Conservation (phyloP, 306 rosid genomes). For the Begonia fuchsioides region DNA sequence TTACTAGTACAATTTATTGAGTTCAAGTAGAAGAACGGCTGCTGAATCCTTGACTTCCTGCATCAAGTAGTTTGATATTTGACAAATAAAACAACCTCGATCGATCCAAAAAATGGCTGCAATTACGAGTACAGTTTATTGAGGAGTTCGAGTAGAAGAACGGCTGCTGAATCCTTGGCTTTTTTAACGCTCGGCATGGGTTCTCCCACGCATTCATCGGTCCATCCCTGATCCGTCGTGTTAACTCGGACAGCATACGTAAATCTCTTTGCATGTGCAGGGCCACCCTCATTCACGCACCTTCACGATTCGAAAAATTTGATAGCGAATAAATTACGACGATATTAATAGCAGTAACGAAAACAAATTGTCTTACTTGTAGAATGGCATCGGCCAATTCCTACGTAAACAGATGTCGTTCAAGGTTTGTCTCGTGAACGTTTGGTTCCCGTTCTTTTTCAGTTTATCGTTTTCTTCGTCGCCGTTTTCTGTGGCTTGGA, state of each 20-base stretch:
- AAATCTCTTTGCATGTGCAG: conserved; percentile 97
- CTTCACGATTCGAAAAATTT: conserved; percentile 14
- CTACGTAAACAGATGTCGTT: conserved; percentile 85
- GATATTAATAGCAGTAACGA: background rate
- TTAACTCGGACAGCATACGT: conserved; percentile 89
- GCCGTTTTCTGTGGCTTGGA: conserved; percentile 31
- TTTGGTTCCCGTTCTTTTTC: conserved; percentile 72
- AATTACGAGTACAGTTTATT: conserved; percentile 56
- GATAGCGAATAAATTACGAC: background rate
- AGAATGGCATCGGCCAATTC: conserved; percentile 96
- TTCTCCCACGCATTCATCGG: conserved; percentile 91
- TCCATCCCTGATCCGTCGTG: conserved; percentile 80
- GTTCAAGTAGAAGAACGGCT: too few relatives aligned
- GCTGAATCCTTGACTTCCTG: too few relatives aligned
- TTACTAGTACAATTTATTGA: too few relatives aligned
- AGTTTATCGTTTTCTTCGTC: conserved; percentile 48
- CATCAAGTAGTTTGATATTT: too few relatives aligned
- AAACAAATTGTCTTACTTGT: conserved; percentile 32
- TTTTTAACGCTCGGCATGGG: conserved; percentile 99
- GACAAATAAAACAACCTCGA: too few relatives aligned
- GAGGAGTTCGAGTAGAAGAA: conserved; percentile 75
- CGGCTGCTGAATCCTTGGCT: conserved; percentile 95
- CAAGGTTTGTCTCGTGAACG: conserved; percentile 85
- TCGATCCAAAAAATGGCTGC: background rate
- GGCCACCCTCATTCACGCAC: conserved; percentile 97